Evolutionary conservation across 2,329 filamentous ascomycete genomes (phyloP).

Genomic region (Botryotinia convoluta): DNA sequence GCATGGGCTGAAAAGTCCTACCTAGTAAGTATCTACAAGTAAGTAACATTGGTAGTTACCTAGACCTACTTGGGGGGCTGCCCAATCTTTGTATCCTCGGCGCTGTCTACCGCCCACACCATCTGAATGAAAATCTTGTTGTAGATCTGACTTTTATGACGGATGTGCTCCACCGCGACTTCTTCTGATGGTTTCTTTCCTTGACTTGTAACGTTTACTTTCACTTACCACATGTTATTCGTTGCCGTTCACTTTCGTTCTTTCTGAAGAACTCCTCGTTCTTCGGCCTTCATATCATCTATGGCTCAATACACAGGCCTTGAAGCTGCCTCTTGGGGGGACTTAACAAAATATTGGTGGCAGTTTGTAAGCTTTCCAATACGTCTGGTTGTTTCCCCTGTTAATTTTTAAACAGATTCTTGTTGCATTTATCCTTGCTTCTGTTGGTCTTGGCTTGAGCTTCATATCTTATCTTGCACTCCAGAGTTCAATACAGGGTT

Average conservation of each 20-base stretch:
- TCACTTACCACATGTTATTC: constrained; percentile 10
- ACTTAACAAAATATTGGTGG: constrained; percentile 33
- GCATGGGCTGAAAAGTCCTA: constrained; percentile 1
- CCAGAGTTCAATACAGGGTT: constrained; percentile 20
- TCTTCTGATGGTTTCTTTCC: neutral
- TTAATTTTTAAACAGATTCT: constrained; percentile 30
- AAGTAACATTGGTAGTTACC: neutral
- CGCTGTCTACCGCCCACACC: constrained; percentile 2
- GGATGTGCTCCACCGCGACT: constrained; percentile 10
- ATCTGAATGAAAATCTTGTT: neutral
- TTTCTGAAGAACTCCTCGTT: constrained; percentile 12
- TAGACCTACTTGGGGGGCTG: constrained; percentile 9
- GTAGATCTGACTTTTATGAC: constrained; percentile 13
- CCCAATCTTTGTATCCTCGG: constrained; percentile 1
- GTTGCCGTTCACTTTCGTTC: constrained; percentile 3
- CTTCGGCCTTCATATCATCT: constrained; percentile 11
- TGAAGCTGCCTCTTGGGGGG: constrained; percentile 28
- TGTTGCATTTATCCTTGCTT: constrained; percentile 31
- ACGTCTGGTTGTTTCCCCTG: constrained; percentile 6
- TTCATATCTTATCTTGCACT: constrained; percentile 25
- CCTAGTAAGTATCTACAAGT: neutral
- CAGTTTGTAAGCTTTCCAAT: constrained; percentile 28
- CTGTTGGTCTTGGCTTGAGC: constrained; percentile 25
- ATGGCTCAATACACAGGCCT: constrained; percentile 33
- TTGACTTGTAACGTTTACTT: constrained; percentile 21